Conservation (phyloP, 164 flowering plant genomes). For the Paratinospora sagittata region DNA sequence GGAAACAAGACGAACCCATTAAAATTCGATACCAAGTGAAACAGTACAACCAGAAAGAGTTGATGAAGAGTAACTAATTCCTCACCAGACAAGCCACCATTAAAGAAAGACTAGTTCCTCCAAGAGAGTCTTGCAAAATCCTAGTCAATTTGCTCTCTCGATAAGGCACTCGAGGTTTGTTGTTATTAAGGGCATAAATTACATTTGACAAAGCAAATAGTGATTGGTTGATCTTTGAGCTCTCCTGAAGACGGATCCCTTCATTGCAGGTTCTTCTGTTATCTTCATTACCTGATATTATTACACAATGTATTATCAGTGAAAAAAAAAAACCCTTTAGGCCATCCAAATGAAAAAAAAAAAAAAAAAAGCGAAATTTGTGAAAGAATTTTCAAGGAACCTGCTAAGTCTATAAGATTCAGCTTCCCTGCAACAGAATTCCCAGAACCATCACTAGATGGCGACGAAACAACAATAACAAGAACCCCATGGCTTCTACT, state of each 20-base stretch:
- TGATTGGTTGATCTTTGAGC: constrained; percentile 89
- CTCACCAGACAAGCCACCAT: constrained; percentile 94
- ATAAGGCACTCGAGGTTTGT: constrained; percentile 64
- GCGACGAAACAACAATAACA: constrained; percentile 51
- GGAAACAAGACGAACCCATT: background rate
- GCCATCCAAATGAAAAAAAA: background rate
- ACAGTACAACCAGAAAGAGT: background rate
- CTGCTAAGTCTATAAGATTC: constrained; percentile 94
- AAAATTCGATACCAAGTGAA: background rate
- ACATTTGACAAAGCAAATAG: constrained; percentile 88
- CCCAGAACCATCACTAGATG: constrained; percentile 33
- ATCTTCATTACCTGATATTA: constrained; percentile 78
- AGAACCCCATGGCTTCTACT: constrained; percentile 96
- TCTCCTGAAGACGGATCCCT: constrained; percentile 86
- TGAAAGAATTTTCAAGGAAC: constrained; percentile 22
- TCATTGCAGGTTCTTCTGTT: constrained; percentile 79
- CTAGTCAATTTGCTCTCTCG: constrained; percentile 94
- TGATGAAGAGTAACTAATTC: constrained; percentile 1
- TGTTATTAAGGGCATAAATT: constrained; percentile 83
- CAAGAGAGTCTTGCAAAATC: constrained; percentile 92
- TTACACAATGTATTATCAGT: background rate
- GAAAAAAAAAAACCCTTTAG: background rate
- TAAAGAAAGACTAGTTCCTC: constrained; percentile 71
- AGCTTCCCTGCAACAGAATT: constrained; percentile 55
- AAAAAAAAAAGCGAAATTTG: background rate